These are phyloP conservation scores for Puccinia polysora DNA, from an alignment of 1,284 basidiomycete species.

Conservation along the genomic window DNA sequence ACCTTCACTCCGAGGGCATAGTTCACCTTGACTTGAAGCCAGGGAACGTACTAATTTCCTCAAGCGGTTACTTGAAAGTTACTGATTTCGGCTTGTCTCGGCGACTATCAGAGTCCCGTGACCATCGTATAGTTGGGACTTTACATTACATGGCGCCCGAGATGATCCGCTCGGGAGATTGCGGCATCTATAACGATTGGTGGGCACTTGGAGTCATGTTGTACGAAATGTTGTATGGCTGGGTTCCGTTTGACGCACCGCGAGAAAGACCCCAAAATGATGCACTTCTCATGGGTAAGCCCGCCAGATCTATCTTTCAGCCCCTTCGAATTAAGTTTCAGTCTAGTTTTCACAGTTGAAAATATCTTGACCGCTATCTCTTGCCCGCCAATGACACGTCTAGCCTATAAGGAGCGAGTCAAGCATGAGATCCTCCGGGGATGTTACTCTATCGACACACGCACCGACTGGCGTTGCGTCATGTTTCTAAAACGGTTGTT, in stretches of 20 bases:
- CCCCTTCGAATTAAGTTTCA: not conserved
- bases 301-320: not conserved
- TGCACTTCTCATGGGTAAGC: not conserved
- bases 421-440: not conserved
- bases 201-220: conserved; percentile 21
- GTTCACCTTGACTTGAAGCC: conserved; percentile 17
- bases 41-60: not conserved
- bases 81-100: conserved; percentile 12
- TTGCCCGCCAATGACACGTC: not conserved
- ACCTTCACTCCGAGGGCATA: conserved; percentile 4
- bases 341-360: not conserved
- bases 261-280: not conserved
- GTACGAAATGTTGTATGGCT: not conserved
- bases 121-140: not conserved
- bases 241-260: conserved; percentile 6
- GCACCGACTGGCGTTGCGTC: not conserved
- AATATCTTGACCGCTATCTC: no score
- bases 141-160: conserved; percentile 19
- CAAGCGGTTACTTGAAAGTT: conserved; percentile 20
- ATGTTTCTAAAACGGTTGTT: not conserved
- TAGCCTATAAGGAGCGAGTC: not conserved
- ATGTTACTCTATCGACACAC: not conserved
- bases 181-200: conserved; percentile 6
- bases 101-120: not conserved
- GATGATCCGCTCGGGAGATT: not conserved